phyloP scores from a whole-genome alignment of 768 basidiomycete genomes.

The Boletus coccyginus region DNA sequence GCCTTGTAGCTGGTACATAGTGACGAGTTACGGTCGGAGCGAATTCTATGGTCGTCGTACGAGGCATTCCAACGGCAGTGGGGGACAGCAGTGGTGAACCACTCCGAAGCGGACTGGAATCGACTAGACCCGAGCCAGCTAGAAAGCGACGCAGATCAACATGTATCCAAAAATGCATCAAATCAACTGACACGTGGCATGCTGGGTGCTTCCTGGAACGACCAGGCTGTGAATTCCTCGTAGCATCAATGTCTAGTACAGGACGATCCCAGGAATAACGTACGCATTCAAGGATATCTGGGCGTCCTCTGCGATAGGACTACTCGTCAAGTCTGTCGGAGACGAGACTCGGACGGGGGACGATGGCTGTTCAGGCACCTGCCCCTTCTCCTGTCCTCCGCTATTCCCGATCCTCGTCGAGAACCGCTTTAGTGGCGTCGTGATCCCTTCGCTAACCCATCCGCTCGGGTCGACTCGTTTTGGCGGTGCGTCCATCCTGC shows the following conservation, averaged over 20 bases:
- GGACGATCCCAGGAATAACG: not conserved
- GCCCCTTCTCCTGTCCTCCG: slow-evolving; percentile 3
- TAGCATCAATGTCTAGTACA: not conserved
- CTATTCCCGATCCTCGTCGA: slow-evolving; percentile 4
- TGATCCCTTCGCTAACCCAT: slow-evolving; percentile 51
- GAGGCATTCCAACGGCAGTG: slow-evolving; percentile 27
- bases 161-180: not conserved
- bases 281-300: slow-evolving; percentile 6
- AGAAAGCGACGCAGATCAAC: slow-evolving; percentile 1
- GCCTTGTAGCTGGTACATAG: slow-evolving; percentile 25
- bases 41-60: slow-evolving; percentile 53
- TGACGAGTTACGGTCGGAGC: slow-evolving; percentile 35
- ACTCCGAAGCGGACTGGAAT: not conserved
- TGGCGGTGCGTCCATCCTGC: slow-evolving; percentile 65
- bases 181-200: slow-evolving; percentile 11
- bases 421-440: slow-evolving; percentile 23
- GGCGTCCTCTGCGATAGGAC: slow-evolving; percentile 1
- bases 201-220: slow-evolving; percentile 1
- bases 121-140: slow-evolving; percentile 10
- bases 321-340: not conserved
- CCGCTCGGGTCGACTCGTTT: slow-evolving; percentile 74
- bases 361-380: not conserved
- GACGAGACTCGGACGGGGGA: slow-evolving; percentile 3
- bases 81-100: slow-evolving; percentile 3
- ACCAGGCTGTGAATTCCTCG: slow-evolving; percentile 36